phyloP scores from a whole-genome alignment of 768 basidiomycete species.

The Gloeopeniophorella convolvens region DNA sequence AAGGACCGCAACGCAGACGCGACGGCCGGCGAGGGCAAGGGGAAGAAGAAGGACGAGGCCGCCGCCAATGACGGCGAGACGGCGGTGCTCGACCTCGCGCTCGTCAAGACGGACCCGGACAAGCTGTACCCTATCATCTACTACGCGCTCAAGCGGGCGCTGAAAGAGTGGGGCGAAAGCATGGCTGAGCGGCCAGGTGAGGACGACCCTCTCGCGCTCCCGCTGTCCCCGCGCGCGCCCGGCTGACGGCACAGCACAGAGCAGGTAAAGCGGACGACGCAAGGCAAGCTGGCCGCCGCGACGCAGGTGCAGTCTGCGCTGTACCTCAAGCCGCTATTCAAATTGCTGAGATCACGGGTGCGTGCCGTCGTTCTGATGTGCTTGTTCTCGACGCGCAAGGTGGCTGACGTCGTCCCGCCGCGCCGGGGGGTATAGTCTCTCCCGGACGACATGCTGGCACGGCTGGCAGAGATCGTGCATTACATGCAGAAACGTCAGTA shows the following conservation, averaged over 20 bases:
- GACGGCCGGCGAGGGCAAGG: conserved; percentile 38
- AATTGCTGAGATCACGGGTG: conserved; percentile 79
- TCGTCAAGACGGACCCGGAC: conserved; percentile 88
- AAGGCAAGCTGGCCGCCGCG: conserved; percentile 91
- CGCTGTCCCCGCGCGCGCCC: background rate
- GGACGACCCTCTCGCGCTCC: conserved; percentile 19
- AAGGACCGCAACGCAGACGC: conserved; percentile 42
- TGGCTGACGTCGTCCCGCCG: background rate
- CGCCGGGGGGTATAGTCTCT: conserved; percentile 44
- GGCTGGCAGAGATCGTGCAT: conserved; percentile 91
- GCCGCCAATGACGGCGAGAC: conserved; percentile 34
- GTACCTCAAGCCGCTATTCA: conserved; percentile 96
- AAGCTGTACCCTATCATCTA: conserved; percentile 97
- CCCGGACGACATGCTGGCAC: conserved; percentile 74
- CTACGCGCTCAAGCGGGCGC: conserved; percentile 83
- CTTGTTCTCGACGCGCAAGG: too few species aligned
- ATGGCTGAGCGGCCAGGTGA: conserved; percentile 90
- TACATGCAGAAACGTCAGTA: conserved; percentile 96
- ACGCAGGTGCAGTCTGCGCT: conserved; percentile 94
- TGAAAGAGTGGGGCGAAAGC: conserved; percentile 95
- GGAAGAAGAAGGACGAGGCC: conserved; percentile 54
- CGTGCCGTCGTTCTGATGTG: conserved; percentile 26
- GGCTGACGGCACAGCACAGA: conserved; percentile 39
- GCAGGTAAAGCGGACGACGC: conserved; percentile 76
- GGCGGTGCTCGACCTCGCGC: conserved; percentile 58